These are phyloP conservation scores for Talaromyces sp. DNA, from an alignment of 2,329 filamentous ascomycete genomes.

Conservation along the genomic window DNA sequence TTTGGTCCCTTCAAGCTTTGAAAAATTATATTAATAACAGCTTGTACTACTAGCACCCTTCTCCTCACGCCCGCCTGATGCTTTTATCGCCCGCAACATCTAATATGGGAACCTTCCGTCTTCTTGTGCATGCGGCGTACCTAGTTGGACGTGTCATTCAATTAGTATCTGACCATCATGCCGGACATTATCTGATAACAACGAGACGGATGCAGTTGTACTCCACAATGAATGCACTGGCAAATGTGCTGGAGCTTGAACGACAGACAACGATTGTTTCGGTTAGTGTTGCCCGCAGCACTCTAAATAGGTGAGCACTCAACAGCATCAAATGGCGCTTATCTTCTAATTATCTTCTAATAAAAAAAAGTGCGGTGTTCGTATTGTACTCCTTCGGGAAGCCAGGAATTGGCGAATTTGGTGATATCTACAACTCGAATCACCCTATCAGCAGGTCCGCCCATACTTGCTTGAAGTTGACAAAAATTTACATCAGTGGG, in stretches of 20 bases:
- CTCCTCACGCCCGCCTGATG: conserved; percentile 1
- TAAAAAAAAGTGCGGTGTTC: neutral
- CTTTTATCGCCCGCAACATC: conserved; percentile 15
- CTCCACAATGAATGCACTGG: conserved; percentile 13
- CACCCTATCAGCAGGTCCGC: conserved; percentile 2
- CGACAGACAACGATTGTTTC: conserved; percentile 5
- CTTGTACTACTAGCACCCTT: conserved; percentile 5
- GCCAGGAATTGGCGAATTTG: neutral
- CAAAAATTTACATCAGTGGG: neutral
- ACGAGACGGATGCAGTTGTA: conserved; percentile 12
- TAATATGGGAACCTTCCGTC: conserved; percentile 18
- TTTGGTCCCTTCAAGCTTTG: no score
- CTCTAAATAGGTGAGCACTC: conserved; percentile 10
- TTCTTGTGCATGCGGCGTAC: conserved; percentile 15
- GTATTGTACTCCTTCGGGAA: neutral
- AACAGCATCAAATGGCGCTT: neutral
- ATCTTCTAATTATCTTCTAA: no score
- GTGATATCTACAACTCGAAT: neutral
- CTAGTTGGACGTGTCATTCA: conserved; percentile 15
- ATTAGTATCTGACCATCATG: conserved; percentile 8
- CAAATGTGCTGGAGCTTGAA: conserved; percentile 13
- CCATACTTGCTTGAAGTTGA: neutral
- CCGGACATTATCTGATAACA: neutral
- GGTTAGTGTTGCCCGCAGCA: conserved; percentile 14
- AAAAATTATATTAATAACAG: no score